Evolutionary conservation across 495 filamentous ascomycete genomes (phyloP).

Genomic region (Margaritispora aquatica): DNA sequence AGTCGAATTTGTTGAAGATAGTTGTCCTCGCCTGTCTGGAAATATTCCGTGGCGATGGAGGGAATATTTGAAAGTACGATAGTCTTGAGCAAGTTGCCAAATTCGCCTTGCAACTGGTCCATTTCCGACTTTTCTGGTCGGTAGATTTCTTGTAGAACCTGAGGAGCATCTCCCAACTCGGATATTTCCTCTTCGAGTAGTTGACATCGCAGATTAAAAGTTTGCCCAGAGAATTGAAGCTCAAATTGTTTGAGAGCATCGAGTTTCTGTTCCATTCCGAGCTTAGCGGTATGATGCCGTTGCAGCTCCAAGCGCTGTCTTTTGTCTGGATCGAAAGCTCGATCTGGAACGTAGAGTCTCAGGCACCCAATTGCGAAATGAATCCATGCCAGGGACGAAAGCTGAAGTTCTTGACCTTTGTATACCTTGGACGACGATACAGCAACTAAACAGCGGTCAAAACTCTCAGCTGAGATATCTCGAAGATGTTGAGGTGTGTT

Average conservation of each 20-base stretch:
- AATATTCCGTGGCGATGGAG: constrained; percentile 19
- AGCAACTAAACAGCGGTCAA: constrained; percentile 33
- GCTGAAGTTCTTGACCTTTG: constrained; percentile 9
- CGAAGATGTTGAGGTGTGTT: constrained; percentile 16
- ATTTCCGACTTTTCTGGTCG: constrained; percentile 64
- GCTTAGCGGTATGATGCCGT: constrained; percentile 51
- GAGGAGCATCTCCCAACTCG: constrained; percentile 57
- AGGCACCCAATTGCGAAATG: constrained; percentile 60
- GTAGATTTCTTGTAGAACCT: constrained; percentile 48
- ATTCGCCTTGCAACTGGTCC: constrained; percentile 70
- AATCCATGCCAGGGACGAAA: constrained; percentile 53
- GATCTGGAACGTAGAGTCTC: constrained; percentile 78
- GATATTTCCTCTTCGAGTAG: constrained; percentile 52
- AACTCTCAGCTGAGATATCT: constrained; percentile 31
- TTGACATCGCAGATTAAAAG: constrained; percentile 53
- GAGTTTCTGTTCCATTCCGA: constrained; percentile 49
- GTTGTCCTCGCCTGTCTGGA: constrained; percentile 2
- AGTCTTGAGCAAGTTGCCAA: constrained; percentile 65
- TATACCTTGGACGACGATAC: constrained; percentile 27
- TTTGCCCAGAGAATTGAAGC: constrained; percentile 57
- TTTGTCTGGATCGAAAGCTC: constrained; percentile 79
- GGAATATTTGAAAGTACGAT: constrained; percentile 51
- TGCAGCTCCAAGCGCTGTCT: constrained; percentile 64
- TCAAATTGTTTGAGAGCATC: constrained; percentile 60
- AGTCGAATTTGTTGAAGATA: constrained; percentile 42